Base-by-base conservation (phyloP, 768 basidiomycete genomes). In the Boletellus ananas region DNA sequence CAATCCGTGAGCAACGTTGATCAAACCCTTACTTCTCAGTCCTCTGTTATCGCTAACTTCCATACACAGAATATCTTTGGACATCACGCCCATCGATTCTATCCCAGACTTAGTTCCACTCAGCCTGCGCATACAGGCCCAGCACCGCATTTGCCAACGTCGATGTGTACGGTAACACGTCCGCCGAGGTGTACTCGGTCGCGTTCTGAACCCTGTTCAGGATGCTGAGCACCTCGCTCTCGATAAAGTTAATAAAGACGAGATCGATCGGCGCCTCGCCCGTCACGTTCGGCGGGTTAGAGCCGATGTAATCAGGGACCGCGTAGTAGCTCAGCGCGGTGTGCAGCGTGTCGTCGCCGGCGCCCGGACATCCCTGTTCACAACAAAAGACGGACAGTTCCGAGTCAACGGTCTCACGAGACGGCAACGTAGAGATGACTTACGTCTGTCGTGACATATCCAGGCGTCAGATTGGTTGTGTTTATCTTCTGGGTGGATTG, bases 371-470 rank as follows among this genome's bases (percentile, higher is more conserved):
- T 1, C 79, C 70, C 86, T 82, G 46, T 34, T 23, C 6, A 23
- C 23, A 23, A 23, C 23, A 23, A 23, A 23, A 23, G 23, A 23
- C 6, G 23, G 23, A 23, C 23, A 23, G 23, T 6, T 23, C 23
- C 23, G 23, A 3, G 23, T 23, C 23, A 23, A 23, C 23, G 23
- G 23, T 23, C 23, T 6, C 23, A 23, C 23, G 23, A 23, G 3
- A 23, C 6, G 23, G 3, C 23, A 23, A 23, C 6, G 4, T 2
- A 38, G 35, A 25, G 25, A 3, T 0, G 14, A 63, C 81, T 61
- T 56, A 85, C 81, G 63, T 88, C 87, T 1, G 66, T 57, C 4
- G 89, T 90, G 20, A 90, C 87, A 60, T 90, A 90, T 54, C 90
- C 88, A 17, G 83, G 67, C 1, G 86, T 87, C 59, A 81, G 64